Evolutionary conservation across 2,329 filamentous ascomycete species (phyloP).

Genomic region (Aspergillus ruber): DNA sequence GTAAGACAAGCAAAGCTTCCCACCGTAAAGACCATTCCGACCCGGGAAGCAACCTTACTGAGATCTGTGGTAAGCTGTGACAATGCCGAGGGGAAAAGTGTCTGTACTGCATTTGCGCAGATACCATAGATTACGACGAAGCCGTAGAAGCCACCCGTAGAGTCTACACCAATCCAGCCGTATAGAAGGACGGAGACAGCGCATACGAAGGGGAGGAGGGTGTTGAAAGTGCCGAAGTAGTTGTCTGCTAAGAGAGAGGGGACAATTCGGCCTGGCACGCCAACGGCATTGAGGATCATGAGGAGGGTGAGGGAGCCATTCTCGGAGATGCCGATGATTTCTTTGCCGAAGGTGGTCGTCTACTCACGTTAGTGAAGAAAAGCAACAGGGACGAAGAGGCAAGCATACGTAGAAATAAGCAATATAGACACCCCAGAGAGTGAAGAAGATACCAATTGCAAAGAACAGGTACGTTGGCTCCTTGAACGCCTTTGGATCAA

Average conservation of each 20-base stretch:
- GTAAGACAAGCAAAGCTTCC: constrained; percentile 41
- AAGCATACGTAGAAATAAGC: constrained; percentile 36
- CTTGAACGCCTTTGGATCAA: constrained; percentile 53
- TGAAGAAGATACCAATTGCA: constrained; percentile 39
- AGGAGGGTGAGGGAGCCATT: constrained; percentile 47
- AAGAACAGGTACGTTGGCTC: constrained; percentile 52
- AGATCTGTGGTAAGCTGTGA: constrained; percentile 42
- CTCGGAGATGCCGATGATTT: constrained; percentile 39
- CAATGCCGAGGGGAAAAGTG: constrained; percentile 40
- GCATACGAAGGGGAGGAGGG: constrained; percentile 45
- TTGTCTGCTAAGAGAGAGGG: constrained; percentile 50
- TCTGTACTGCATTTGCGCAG: constrained; percentile 40
- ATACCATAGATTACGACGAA: constrained; percentile 43
- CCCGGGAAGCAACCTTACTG: constrained; percentile 41
- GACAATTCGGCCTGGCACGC: constrained; percentile 48
- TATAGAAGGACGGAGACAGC: constrained; percentile 46
- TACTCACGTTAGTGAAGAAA: too few relatives aligned
- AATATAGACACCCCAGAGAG: constrained; percentile 50
- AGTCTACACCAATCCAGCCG: constrained; percentile 50
- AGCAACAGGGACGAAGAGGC: too few relatives aligned
- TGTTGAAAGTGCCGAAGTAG: constrained; percentile 50
- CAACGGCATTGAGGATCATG: constrained; percentile 53
- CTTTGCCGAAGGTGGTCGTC: constrained; percentile 16
- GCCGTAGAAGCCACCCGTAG: constrained; percentile 31
- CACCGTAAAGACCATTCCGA: constrained; percentile 44